Base-by-base conservation (phyloP, 2,329 filamentous ascomycete genomes). In the Cladophialophora immunda region DNA sequence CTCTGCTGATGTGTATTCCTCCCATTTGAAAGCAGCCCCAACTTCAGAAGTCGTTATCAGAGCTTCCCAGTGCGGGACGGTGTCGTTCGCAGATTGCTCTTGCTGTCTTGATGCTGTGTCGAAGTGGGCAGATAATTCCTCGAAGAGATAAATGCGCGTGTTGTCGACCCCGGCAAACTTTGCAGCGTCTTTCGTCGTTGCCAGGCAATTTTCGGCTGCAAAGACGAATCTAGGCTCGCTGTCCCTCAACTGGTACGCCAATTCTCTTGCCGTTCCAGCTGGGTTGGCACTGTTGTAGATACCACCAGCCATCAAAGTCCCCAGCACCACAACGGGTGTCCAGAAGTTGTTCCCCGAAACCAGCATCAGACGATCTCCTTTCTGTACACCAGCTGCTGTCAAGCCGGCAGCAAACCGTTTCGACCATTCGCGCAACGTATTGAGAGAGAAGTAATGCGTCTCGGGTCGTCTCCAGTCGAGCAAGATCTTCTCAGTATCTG, bases 281-380 rank as follows among this genome's bases (percentile, higher is more conserved):
- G 81, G 78, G 67, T 86, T 86, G 17, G 81, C 79, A n/a, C 83
- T 84, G 68, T 83, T 82, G 73, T 83, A 84, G 34, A 82, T 76
- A 54, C 81, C 82, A n/a, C 81, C 81, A 32, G 81, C 79, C 30
- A 81, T 81, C 65, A 84, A 78, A 58, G 80, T 78, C 19, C 75
- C 78, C 58, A 66, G 41, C 25, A 59, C 45, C 2, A 91, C 79
- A 0, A 84, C 79, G 0, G 90, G 88, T 72, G 89, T 90, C 79
- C 88, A 90, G 25, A 92, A 78, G 68, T 83, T 88, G 78, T 92
- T 92, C 32, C 86, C 85, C 0, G 88, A 87, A 76, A 88, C 92
- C 22, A 92, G 78, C 58, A 92, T 79, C 6, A 92, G 85, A 2
- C 89, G 86, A 70, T 92, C 90, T 22, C 89, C 88, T 0, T 81